phyloP scores from a whole-genome alignment of 2,329 filamentous ascomycete species.

The Pseudocercospora fijiensis region DNA sequence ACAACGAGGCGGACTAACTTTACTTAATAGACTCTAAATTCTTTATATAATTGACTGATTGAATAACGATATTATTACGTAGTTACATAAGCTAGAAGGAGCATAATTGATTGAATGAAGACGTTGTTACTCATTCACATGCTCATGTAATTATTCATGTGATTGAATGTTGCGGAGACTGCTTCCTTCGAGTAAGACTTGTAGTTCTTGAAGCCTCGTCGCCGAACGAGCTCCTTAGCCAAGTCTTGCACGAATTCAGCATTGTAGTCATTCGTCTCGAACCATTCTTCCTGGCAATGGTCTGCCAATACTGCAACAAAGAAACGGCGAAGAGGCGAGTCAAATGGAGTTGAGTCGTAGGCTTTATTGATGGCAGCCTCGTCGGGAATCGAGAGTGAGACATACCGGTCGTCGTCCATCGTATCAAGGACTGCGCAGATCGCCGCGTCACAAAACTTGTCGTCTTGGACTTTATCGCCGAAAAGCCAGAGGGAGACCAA shows the following conservation, averaged over 20 bases:
- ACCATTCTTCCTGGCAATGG: background rate
- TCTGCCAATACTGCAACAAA: background rate
- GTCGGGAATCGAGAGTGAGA: too few species aligned
- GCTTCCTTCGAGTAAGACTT: background rate
- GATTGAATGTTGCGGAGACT: too few species aligned
- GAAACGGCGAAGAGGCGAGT: background rate
- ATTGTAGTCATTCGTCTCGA: background rate
- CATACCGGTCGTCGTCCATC: background rate
- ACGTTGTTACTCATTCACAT: too few species aligned
- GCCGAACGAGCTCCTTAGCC: background rate
- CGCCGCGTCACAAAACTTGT: constrained; percentile 12
- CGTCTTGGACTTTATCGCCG: constrained; percentile 19
- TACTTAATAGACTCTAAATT: too few species aligned
- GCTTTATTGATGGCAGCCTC: background rate
- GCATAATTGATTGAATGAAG: too few species aligned
- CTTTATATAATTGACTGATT: too few species aligned
- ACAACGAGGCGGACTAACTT: too few species aligned
- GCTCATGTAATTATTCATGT: too few species aligned
- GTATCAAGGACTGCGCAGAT: background rate
- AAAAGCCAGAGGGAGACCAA: background rate
- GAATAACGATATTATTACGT: too few species aligned
- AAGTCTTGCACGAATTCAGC: background rate
- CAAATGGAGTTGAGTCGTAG: background rate
- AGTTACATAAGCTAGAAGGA: too few species aligned
- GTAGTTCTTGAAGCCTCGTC: background rate